These are phyloP conservation scores for Oryza meridionalis DNA, from an alignment of 176 grass and related monocot species.

Conservation along the genomic window DNA sequence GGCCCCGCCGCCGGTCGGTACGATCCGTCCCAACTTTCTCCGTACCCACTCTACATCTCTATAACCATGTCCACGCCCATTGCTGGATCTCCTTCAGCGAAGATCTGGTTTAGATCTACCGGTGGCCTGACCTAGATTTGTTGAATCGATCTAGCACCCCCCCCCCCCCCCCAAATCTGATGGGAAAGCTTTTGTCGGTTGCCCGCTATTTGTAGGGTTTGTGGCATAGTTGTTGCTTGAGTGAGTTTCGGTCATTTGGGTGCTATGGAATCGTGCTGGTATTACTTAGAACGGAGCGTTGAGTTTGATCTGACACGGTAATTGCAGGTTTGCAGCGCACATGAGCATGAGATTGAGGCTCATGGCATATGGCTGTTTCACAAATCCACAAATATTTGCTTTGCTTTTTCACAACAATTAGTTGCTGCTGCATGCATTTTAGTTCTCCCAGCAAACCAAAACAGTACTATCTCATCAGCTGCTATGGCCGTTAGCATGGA, in stretches of 20 bases:
- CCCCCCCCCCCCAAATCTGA: conserved; percentile 24
- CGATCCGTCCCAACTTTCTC: not conserved
- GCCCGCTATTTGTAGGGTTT: not conserved
- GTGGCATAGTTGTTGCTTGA: not conserved
- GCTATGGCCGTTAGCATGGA: not conserved
- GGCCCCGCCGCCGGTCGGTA: conserved; percentile 5
- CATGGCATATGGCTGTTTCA: not conserved
- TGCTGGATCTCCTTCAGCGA: conserved; percentile 9
- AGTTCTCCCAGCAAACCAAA: not conserved
- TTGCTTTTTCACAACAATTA: not conserved
- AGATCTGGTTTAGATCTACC: not conserved
- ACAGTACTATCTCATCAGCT: not conserved
- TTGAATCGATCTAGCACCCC: not conserved
- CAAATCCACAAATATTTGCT: not conserved
- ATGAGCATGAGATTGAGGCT: not conserved
- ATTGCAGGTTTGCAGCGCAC: not conserved
- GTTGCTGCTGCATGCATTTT: not conserved
- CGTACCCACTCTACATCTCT: not conserved
- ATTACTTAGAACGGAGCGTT: too few relatives aligned
- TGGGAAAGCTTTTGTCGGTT: not conserved
- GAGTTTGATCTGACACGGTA: not conserved
- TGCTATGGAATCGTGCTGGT: not conserved
- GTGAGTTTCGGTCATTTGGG: not conserved
- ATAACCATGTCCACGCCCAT: not conserved
- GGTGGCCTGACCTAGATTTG: not conserved